These are phyloP conservation scores for Brassica cretica DNA, from an alignment of 345 rosid genomes.

Conservation along the genomic window DNA sequence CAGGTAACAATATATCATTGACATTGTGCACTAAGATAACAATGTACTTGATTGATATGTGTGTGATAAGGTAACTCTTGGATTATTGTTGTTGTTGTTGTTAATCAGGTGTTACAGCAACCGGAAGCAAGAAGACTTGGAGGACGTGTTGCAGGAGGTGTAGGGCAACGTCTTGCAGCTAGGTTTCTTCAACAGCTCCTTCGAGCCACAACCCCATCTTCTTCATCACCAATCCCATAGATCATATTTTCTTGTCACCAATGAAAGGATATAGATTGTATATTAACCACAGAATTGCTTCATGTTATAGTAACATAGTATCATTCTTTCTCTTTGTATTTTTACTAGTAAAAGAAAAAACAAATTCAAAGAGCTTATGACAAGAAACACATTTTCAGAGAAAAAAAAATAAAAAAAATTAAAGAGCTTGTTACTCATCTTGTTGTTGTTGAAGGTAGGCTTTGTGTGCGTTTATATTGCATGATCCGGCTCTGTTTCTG, in stretches of 20 bases:
- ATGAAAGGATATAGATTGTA: conserved; percentile 29
- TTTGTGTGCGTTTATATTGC: conserved; percentile 9
- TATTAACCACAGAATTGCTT: conserved; percentile 36
- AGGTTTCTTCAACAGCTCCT: conserved; percentile 86
- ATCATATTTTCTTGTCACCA: conserved; percentile 5
- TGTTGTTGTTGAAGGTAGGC: neutral
- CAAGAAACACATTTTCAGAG: neutral
- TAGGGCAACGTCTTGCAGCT: conserved; percentile 86
- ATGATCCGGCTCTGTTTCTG: conserved; percentile 68
- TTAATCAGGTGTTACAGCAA: conserved; percentile 78
- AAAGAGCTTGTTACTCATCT: neutral
- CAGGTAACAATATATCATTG: conserved; percentile 50
- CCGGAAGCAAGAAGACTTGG: conserved; percentile 79
- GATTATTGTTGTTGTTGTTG: neutral
- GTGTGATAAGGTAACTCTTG: neutral
- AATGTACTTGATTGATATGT: neutral
- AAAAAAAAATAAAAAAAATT: no score
- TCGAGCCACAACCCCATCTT: conserved; percentile 48
- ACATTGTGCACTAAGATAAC: neutral
- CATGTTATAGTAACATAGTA: conserved; percentile 32
- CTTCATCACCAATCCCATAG: conserved; percentile 51
- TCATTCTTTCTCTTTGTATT: conserved; percentile 33
- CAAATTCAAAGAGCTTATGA: neutral
- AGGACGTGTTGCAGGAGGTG: conserved; percentile 73
- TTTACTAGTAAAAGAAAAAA: neutral